Percentiles rank a stretch among this genome's conserved stretches.
These are phyloP conservation scores for Hericium coralloides DNA, from an alignment of 768 basidiomycete genomes.

Conservation along the genomic window DNA sequence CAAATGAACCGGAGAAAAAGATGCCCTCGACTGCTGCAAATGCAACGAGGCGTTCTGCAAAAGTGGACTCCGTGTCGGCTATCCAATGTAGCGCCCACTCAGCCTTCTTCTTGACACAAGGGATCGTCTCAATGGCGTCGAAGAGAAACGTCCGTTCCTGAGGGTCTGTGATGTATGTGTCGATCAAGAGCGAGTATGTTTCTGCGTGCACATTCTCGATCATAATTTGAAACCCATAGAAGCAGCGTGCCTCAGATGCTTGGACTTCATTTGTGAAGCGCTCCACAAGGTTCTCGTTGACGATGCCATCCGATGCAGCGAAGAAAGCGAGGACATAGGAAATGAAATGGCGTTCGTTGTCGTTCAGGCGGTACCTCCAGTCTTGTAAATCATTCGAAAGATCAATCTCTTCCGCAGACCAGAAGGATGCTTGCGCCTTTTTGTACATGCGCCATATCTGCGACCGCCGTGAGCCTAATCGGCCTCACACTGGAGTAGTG, in stretches of 20 bases:
- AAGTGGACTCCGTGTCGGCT: slow-evolving; percentile 66
- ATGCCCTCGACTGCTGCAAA: slow-evolving; percentile 96
- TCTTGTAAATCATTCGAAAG: slow-evolving; percentile 78
- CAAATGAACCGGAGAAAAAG: slow-evolving; percentile 93
- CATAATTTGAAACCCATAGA: slow-evolving; percentile 98
- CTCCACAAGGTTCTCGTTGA: slow-evolving; percentile 93
- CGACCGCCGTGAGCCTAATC: neutral
- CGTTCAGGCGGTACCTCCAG: slow-evolving; percentile 76
- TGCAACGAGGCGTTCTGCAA: slow-evolving; percentile 84
- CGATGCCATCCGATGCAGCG: slow-evolving; percentile 92
- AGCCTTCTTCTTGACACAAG: slow-evolving; percentile 86
- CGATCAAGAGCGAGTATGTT: slow-evolving; percentile 92
- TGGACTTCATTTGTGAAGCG: slow-evolving; percentile 93
- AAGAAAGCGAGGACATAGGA: slow-evolving; percentile 95
- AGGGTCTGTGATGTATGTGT: slow-evolving; percentile 85
- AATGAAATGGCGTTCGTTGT: slow-evolving; percentile 81
- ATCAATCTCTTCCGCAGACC: slow-evolving; percentile 91
- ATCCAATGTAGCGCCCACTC: slow-evolving; percentile 97
- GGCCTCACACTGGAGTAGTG: neutral
- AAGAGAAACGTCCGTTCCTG: slow-evolving; percentile 74
- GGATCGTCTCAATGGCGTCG: slow-evolving; percentile 89
- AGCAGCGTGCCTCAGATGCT: slow-evolving; percentile 86
- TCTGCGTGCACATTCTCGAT: slow-evolving; percentile 98
- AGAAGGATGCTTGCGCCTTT: slow-evolving; percentile 88
- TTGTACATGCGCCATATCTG: slow-evolving; percentile 97